phyloP scores from a whole-genome alignment of 345 rosid genomes.

The Carallia brachiata region DNA sequence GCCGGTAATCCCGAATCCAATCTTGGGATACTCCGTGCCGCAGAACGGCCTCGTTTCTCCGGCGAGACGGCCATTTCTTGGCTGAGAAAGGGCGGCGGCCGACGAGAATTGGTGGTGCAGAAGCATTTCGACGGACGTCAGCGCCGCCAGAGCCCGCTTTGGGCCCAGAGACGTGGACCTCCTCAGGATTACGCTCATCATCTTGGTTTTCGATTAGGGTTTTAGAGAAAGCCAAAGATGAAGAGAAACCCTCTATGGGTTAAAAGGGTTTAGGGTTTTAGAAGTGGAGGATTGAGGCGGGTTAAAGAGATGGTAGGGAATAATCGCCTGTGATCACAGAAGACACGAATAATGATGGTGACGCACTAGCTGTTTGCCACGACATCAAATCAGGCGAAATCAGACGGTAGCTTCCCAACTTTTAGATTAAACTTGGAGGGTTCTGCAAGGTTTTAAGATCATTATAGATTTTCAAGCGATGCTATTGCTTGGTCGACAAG shows the following conservation, averaged over 20 bases:
- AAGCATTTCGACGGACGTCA: slow-evolving; percentile 25
- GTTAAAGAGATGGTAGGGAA: too few relatives aligned
- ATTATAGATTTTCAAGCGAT: too few relatives aligned
- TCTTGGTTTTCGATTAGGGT: slow-evolving; percentile 13
- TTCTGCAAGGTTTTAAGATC: too few relatives aligned
- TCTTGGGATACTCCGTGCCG: not conserved
- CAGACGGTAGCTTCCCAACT: too few relatives aligned
- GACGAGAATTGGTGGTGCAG: slow-evolving; percentile 13
- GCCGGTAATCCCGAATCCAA: not conserved
- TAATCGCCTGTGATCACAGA: too few relatives aligned
- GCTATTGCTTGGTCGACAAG: too few relatives aligned
- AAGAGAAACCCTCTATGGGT: not conserved
- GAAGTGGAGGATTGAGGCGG: not conserved
- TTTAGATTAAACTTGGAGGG: too few relatives aligned
- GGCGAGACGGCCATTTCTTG: not conserved
- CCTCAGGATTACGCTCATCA: slow-evolving; percentile 48
- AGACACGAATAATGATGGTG: too few relatives aligned
- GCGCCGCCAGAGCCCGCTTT: slow-evolving; percentile 30
- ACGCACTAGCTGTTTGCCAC: too few relatives aligned
- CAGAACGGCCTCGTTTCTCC: not conserved
- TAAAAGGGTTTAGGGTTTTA: slow-evolving; percentile 4
- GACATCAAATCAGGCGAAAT: too few relatives aligned
- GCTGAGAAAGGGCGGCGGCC: not conserved
- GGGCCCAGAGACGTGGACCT: slow-evolving; percentile 33
- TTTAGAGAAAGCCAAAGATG: not conserved